phyloP scores from a whole-genome alignment of 148 eudicot species.

The Vaccinium corymbosum region DNA sequence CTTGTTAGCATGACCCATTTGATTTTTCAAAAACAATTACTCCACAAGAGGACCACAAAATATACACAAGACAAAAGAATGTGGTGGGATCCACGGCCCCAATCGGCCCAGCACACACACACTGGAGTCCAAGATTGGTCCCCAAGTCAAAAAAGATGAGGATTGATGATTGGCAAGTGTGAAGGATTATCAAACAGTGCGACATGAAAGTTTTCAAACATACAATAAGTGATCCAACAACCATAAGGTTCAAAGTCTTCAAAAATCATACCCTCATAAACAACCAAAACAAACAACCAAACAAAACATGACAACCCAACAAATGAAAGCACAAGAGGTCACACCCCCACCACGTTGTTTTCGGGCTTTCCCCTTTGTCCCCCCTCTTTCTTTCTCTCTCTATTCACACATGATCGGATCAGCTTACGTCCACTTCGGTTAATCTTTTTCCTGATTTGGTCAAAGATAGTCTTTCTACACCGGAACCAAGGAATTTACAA shows the following conservation, averaged over 20 bases:
- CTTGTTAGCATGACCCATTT: no score
- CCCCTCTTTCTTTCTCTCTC: background rate
- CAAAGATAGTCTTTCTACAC: no score
- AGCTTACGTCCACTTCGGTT: no score
- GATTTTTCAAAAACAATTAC: no score
- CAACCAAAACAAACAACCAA: background rate
- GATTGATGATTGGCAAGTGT: background rate
- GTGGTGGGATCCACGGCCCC: background rate
- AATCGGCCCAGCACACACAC: background rate
- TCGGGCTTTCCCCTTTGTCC: background rate
- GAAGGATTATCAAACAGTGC: background rate
- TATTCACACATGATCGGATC: no score
- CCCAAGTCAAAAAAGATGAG: background rate
- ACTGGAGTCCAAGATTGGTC: background rate
- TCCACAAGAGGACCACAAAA: no score
- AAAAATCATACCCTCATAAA: conserved; percentile 1
- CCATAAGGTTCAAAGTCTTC: conserved; percentile 13
- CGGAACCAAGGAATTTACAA: no score
- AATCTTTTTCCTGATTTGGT: no score
- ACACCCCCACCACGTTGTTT: background rate
- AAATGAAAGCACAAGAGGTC: background rate
- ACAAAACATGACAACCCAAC: background rate
- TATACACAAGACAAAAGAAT: background rate
- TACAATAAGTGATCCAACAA: background rate
- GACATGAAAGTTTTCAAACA: conserved; percentile 3